phyloP scores from a whole-genome alignment of 1,284 basidiomycete genomes.

The Cystobasidium slooffiae region DNA sequence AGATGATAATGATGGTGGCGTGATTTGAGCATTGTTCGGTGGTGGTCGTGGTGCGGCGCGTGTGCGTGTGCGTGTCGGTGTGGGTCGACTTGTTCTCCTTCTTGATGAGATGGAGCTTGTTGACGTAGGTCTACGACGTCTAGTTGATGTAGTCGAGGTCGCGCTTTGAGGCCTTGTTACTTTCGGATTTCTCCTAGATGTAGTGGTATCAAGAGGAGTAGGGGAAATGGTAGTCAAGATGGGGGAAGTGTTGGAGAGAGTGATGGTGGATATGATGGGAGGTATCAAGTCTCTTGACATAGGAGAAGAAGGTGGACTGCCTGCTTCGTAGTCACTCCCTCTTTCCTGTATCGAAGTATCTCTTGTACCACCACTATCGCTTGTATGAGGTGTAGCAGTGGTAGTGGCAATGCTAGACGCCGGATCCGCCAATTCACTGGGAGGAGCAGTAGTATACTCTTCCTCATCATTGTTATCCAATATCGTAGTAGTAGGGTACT shows the following conservation, averaged over 20 bases:
- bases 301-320: constrained; percentile 5
- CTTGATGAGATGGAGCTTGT: not conserved
- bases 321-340: too few relatives aligned
- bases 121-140: too few relatives aligned
- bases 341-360: too few relatives aligned
- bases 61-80: too few relatives aligned
- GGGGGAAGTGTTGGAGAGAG: not conserved
- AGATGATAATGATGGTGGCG: too few relatives aligned
- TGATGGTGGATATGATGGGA: not conserved
- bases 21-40: not conserved
- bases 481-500: not conserved
- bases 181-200: not conserved
- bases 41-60: not conserved
- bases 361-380: too few relatives aligned
- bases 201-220: not conserved
- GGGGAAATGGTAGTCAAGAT: not conserved
- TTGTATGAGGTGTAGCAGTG: not conserved
- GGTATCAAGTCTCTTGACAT: not conserved
- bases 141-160: not conserved
- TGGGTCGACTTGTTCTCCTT: not conserved
- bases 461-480: not conserved
- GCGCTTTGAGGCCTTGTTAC: not conserved
- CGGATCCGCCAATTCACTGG: not conserved
- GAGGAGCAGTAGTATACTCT: not conserved
- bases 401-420: not conserved